phyloP scores from a whole-genome alignment of 352 stramenopile genomes.

The Pythium graminicola region DNA sequence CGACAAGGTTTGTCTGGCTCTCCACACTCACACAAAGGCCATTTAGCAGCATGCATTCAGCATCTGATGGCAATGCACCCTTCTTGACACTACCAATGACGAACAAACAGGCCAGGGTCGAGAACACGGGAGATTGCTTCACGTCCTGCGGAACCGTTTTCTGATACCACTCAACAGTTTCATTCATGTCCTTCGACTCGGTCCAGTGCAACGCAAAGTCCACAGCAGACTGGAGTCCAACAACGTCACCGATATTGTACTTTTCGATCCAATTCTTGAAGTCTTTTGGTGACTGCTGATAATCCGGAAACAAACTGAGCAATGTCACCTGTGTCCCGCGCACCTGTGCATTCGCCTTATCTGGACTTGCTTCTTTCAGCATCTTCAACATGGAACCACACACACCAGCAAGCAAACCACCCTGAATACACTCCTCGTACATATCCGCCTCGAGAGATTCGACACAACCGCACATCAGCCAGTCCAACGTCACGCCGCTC shows the following conservation, averaged over 20 bases:
- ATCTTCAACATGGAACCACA: constrained; percentile 43
- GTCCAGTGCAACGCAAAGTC: constrained; percentile 45
- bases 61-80: constrained; percentile 44
- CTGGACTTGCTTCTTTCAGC: constrained; percentile 31
- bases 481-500: constrained; percentile 64
- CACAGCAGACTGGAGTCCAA: constrained; percentile 51
- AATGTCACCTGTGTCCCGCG: constrained; percentile 46
- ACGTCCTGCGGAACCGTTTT: constrained; percentile 40
- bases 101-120: constrained; percentile 58
- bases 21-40: constrained; percentile 62
- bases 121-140: constrained; percentile 52
- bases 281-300: constrained; percentile 42
- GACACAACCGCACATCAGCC: constrained; percentile 46
- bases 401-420: constrained; percentile 54
- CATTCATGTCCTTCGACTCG: constrained; percentile 34
- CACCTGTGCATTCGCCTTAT: constrained; percentile 47
- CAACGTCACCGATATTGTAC: constrained; percentile 44
- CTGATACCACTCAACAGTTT: constrained; percentile 57
- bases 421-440: constrained; percentile 62
- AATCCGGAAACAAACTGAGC: constrained; percentile 47
- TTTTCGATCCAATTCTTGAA: constrained; percentile 68
- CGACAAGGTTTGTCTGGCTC: constrained; percentile 53
- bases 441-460: constrained; percentile 46
- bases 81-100: constrained; percentile 49
- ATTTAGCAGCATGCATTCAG: constrained; percentile 62